Conservation (phyloP, 345 rosid species). For the Erodium maritimum region DNA sequence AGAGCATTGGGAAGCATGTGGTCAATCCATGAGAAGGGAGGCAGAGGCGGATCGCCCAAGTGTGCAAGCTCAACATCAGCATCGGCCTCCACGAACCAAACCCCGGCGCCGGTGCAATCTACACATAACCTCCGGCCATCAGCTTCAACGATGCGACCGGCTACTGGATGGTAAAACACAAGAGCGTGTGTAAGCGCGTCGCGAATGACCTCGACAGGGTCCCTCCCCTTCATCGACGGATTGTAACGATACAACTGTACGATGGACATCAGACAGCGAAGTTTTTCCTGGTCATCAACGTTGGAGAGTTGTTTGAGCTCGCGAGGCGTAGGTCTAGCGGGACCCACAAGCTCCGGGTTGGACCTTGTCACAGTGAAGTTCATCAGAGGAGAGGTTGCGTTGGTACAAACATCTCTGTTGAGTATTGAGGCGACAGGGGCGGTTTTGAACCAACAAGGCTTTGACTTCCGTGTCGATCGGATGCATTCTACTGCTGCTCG, state of each 20-base stretch:
- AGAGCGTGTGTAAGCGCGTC: conserved; percentile 27
- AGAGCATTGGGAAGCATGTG: conserved; percentile 46
- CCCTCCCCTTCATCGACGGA: conserved; percentile 21
- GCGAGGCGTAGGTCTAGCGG: conserved; percentile 35
- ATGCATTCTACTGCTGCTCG: no score
- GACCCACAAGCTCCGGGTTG: conserved; percentile 8
- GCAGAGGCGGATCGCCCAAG: conserved; percentile 34
- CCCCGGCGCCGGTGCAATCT: conserved; percentile 48
- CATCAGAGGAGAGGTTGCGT: no score
- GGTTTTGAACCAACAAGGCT: no score
- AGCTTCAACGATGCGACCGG: conserved; percentile 40
- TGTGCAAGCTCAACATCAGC: conserved; percentile 32
- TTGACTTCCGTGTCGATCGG: no score
- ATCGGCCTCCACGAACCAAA: conserved; percentile 38
- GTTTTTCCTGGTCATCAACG: conserved; percentile 43
- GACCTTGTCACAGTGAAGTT: conserved; percentile 19
- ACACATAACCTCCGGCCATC: conserved; percentile 34
- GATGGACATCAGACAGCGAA: conserved; percentile 27
- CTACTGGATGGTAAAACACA: conserved; percentile 41
- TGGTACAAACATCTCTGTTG: no score
- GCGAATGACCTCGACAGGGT: conserved; percentile 28
- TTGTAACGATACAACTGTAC: conserved; percentile 22
- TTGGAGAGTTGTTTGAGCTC: conserved; percentile 40
- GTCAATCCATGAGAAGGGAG: conserved; percentile 41
- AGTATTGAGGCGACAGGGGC: no score